phyloP scores from a whole-genome alignment of 129 eudicot genomes.

The Flaveria bidentis region DNA sequence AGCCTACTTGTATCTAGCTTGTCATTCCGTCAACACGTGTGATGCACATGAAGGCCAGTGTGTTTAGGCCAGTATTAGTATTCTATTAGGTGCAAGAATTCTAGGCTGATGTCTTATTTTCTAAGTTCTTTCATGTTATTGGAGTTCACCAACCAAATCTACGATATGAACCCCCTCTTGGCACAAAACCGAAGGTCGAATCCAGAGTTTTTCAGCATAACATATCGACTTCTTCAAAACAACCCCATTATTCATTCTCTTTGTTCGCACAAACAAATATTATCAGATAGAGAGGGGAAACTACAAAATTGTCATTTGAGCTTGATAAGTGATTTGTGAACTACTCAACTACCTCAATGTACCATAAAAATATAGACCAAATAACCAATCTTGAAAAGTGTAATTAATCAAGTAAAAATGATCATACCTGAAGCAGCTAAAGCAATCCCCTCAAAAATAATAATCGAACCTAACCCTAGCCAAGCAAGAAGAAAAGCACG shows the following conservation, averaged over 20 bases:
- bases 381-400: background rate
- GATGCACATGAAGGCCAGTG: background rate
- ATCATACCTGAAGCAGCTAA: slow-evolving; percentile 79
- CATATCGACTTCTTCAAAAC: too few relatives aligned
- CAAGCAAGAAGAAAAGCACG: slow-evolving; percentile 78
- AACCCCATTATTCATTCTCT: too few relatives aligned
- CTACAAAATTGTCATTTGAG: too few relatives aligned
- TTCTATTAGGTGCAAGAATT: background rate
- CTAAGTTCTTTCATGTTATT: slow-evolving; percentile 2
- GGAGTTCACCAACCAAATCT: background rate
- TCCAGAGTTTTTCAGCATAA: too few relatives aligned
- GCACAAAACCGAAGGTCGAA: background rate
- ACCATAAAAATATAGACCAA: too few relatives aligned
- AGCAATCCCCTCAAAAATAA: slow-evolving; percentile 71
- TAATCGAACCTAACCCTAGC: slow-evolving; percentile 79
- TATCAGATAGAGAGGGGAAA: too few relatives aligned
- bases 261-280: too few relatives aligned
- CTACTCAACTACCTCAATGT: too few relatives aligned
- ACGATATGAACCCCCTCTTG: background rate
- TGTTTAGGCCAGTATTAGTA: background rate
- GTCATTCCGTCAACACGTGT: background rate
- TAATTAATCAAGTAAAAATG: background rate
- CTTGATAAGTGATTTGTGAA: too few relatives aligned
- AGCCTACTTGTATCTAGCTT: slow-evolving; percentile 1
- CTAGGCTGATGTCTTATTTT: background rate